phyloP scores from a whole-genome alignment of 139 green algal species.

The Tetraselmis chui region DNA sequence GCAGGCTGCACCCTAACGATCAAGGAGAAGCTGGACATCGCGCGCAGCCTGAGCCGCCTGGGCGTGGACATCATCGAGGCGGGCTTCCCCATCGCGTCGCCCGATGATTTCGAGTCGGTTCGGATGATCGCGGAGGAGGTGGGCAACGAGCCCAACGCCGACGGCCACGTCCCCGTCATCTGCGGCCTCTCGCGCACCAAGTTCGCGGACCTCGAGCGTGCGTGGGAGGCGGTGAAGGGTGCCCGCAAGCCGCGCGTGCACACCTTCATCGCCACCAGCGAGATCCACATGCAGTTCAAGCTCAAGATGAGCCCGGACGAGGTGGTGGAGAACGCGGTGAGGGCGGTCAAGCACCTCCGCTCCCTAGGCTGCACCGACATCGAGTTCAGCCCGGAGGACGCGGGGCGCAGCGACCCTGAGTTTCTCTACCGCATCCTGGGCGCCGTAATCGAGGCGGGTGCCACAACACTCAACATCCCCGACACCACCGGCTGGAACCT shows the following conservation, averaged over 20 bases:
- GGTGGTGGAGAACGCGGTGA: constrained; percentile 85
- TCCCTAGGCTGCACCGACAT: constrained; percentile 92
- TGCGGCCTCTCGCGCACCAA: constrained; percentile 89
- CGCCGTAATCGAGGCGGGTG: constrained; percentile 89
- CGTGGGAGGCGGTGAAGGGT: constrained; percentile 53
- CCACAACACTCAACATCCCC: constrained; percentile 98
- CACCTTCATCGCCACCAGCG: constrained; percentile 93
- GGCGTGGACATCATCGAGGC: constrained; percentile 99
- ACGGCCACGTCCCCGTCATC: constrained; percentile 96
- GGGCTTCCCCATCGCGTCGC: constrained; percentile 91
- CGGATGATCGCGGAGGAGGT: constrained; percentile 84
- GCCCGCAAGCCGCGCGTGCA: constrained; percentile 88
- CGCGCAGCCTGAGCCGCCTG: constrained; percentile 84
- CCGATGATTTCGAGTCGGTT: constrained; percentile 97
- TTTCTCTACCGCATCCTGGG: constrained; percentile 89
- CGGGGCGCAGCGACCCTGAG: constrained; percentile 74
- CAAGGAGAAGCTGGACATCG: constrained; percentile 98
- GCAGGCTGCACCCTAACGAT: constrained; percentile 88
- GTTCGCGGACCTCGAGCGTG: neutral
- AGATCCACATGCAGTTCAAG: constrained; percentile 97
- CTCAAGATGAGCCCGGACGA: constrained; percentile 79
- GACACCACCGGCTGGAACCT: constrained; percentile 94
- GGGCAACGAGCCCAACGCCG: constrained; percentile 59
- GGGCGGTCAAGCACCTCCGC: constrained; percentile 75
- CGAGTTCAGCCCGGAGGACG: constrained; percentile 96